These are phyloP conservation scores for Articulospora tetracladia DNA, from an alignment of 495 filamentous ascomycete genomes.

Conservation along the genomic window DNA sequence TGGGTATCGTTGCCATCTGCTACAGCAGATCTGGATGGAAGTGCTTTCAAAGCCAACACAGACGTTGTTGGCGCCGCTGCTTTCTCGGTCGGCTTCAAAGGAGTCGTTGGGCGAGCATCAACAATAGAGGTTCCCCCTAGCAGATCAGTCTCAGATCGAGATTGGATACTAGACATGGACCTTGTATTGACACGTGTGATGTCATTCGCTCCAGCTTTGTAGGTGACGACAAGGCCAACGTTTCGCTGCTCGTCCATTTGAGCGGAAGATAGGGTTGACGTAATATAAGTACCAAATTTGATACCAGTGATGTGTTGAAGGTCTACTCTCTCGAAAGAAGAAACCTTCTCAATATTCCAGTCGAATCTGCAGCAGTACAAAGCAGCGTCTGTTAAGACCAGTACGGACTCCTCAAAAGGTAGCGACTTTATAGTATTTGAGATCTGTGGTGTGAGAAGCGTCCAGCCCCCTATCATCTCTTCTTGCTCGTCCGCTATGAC, in stretches of 20 bases:
- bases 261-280: conserved; percentile 68
- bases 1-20: conserved; percentile 28
- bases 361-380: conserved; percentile 88
- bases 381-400: conserved; percentile 79
- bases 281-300: conserved; percentile 81
- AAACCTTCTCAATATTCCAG: conserved; percentile 88
- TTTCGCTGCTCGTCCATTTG: conserved; percentile 76
- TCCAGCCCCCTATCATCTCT: conserved; percentile 83
- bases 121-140: conserved; percentile 13
- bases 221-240: conserved; percentile 76
- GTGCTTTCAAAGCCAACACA: conserved; percentile 53
- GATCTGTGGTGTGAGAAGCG: conserved; percentile 58
- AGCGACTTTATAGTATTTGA: conserved; percentile 59
- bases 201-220: conserved; percentile 61
- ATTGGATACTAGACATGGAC: conserved; percentile 54
- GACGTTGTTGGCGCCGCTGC: conserved; percentile 18
- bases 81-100: conserved; percentile 22
- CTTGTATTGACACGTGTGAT: conserved; percentile 79
- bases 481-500: conserved; percentile 79
- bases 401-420: conserved; percentile 78
- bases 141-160: conserved; percentile 18
- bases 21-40: conserved; percentile 49
- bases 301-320: conserved; percentile 67
- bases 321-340: conserved; percentile 82
- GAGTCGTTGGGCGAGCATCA: conserved; percentile 1